A percentile compares a stretch with the other conserved stretches of the same genome.
Conservation (phyloP, 2,329 filamentous ascomycete species). For the Trichoderma citrinoviride region DNA sequence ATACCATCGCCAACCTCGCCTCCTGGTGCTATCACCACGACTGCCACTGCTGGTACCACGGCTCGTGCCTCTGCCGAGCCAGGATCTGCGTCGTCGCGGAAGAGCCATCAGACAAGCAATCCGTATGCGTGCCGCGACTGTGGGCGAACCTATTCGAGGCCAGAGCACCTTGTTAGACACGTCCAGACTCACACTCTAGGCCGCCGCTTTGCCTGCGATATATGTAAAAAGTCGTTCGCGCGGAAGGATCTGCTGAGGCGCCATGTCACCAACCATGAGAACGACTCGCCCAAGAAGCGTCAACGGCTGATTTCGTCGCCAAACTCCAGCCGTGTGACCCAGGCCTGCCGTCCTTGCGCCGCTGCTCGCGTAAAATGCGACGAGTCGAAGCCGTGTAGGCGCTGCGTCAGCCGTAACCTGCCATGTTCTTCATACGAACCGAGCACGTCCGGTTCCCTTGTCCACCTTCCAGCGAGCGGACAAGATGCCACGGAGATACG, state of each 20-base stretch:
- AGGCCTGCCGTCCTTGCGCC: slow-evolving; percentile 53
- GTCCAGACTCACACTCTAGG: slow-evolving; percentile 52
- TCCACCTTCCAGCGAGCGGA: slow-evolving; percentile 42
- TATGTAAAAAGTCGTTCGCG: slow-evolving; percentile 54
- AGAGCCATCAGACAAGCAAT: slow-evolving; percentile 33
- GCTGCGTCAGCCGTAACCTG: slow-evolving; percentile 48
- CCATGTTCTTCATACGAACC: slow-evolving; percentile 42
- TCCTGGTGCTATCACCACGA: background rate
- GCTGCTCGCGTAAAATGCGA: slow-evolving; percentile 55
- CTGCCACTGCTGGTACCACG: background rate
- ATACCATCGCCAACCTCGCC: background rate
- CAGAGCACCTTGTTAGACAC: slow-evolving; percentile 53
- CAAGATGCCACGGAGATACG: slow-evolving; percentile 27
- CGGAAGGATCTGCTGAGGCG: slow-evolving; percentile 54
- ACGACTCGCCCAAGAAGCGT: slow-evolving; percentile 46
- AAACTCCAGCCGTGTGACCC: slow-evolving; percentile 49
- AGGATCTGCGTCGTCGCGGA: slow-evolving; percentile 18
- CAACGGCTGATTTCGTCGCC: slow-evolving; percentile 46
- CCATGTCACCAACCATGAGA: slow-evolving; percentile 51
- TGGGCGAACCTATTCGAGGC: slow-evolving; percentile 50
- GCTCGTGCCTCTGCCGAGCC: background rate
- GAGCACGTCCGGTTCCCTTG: slow-evolving; percentile 43
- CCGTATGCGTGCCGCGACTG: slow-evolving; percentile 53
- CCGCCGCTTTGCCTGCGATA: slow-evolving; percentile 48
- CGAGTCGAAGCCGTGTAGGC: slow-evolving; percentile 52